Base-by-base conservation (phyloP, 140 eudicot species). In the Bidens hawaiensis region DNA sequence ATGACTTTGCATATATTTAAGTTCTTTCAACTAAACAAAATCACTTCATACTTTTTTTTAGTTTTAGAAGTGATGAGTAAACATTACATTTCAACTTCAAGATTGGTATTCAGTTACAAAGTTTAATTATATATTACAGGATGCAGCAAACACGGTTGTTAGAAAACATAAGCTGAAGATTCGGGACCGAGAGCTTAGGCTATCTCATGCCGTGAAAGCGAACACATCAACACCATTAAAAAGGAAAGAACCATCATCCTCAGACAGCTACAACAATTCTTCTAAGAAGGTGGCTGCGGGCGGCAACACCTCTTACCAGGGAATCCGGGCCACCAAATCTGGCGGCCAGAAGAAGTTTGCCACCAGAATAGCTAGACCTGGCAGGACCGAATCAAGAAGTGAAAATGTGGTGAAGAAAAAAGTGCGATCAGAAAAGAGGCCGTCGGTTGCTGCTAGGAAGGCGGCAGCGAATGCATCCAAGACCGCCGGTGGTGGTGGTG, bases 371-470 rank as follows among this genome's bases (percentile, higher is more conserved):
- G 36, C 55, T 7, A 76, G 30, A 49, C 38, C 49, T 11, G 54
- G 27, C 10, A 72, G 69, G 43, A 31, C 70, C 0, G 77, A 76
- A 23, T 45, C 86, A 6, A 65, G 61, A 27, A 46, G 58, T 40
- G 81, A 78, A 69, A 64, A 48, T 8, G 70, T 1, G 33, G 74
- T 64, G 17, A 78, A 69, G 70, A 60, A 49, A 56, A 79, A 77
- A 66, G 79, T 72, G 23, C 72, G 85, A 14, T 60, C 51, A 2
- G 77, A 65, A 7, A 93, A 93, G 70, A 81, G 99, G 69, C 99
- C 99, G 12, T n/a, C 99, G 0, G 99, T 93, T 55, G 89, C 89
- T 6, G 99, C 99, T 61, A 78, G 96, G 65, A 88, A 83, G 78
- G 89, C 81, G 5, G 80, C 78, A 5, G 95, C 89, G 4, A 64